Conservation (phyloP, 2,329 filamentous ascomycete species). For the Talaromyces marneffei region DNA sequence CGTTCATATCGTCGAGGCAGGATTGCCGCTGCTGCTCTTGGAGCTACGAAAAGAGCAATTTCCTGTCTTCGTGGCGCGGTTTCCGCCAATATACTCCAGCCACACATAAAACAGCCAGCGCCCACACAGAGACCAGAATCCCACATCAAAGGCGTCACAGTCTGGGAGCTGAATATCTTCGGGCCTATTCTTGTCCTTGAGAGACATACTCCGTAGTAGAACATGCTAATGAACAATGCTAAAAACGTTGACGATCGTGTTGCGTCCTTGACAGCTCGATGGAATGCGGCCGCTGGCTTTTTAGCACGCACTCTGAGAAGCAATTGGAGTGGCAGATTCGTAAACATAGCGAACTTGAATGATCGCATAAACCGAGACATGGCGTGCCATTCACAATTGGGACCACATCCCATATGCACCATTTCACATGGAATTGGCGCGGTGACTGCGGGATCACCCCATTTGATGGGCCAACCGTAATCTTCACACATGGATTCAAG, state of each 20-base stretch:
- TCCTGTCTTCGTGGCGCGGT: slow-evolving; percentile 60
- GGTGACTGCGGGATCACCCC: slow-evolving; percentile 65
- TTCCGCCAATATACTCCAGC: slow-evolving; percentile 76
- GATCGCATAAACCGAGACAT: slow-evolving; percentile 60
- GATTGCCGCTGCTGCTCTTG: slow-evolving; percentile 67
- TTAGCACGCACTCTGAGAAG: slow-evolving; percentile 52
- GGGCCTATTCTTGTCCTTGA: slow-evolving; percentile 69
- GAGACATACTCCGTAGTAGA: slow-evolving; percentile 82
- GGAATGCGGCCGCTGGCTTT: slow-evolving; percentile 41
- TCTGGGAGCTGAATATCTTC: slow-evolving; percentile 53
- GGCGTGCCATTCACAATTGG: slow-evolving; percentile 67
- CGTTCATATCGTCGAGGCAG: slow-evolving; percentile 63
- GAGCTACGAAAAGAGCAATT: slow-evolving; percentile 73
- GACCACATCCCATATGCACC: slow-evolving; percentile 72
- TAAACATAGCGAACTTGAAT: slow-evolving; percentile 68
- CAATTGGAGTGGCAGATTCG: slow-evolving; percentile 70
- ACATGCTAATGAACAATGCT: slow-evolving; percentile 68
- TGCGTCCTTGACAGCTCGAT: slow-evolving; percentile 54
- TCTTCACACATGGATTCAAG: slow-evolving; percentile 68
- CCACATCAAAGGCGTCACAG: slow-evolving; percentile 51
- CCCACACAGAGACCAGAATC: slow-evolving; percentile 61
- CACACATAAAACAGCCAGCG: slow-evolving; percentile 67
- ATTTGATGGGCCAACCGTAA: slow-evolving; percentile 60
- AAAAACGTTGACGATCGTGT: slow-evolving; percentile 70
- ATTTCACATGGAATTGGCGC: slow-evolving; percentile 75